phyloP scores from a whole-genome alignment of 495 filamentous ascomycete genomes.

The Xylaria palmicola region DNA sequence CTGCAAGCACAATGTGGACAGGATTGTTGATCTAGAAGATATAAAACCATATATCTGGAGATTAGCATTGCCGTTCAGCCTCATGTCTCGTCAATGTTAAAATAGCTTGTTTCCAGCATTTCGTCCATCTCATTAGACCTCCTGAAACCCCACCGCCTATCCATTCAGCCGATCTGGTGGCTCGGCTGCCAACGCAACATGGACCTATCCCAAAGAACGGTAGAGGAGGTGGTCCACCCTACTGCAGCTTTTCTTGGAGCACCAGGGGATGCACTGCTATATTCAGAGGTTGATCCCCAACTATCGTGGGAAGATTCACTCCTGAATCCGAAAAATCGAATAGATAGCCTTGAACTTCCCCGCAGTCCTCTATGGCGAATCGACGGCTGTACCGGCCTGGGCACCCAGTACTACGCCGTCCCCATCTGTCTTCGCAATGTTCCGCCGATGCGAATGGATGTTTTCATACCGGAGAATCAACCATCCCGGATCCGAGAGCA shows the following conservation, averaged over 20 bases:
- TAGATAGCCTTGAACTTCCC: slow-evolving; percentile 47
- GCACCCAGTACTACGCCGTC: slow-evolving; percentile 48
- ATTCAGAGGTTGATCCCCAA: background rate
- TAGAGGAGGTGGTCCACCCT: slow-evolving; percentile 49
- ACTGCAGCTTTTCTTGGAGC: slow-evolving; percentile 43
- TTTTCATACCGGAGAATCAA: slow-evolving; percentile 46
- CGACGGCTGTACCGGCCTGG: slow-evolving; percentile 49
- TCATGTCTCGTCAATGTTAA: background rate
- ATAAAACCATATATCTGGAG: too few relatives aligned
- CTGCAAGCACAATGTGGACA: background rate
- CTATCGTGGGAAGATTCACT: slow-evolving; percentile 38
- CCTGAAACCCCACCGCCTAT: slow-evolving; percentile 4
- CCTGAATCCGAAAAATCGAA: slow-evolving; percentile 51
- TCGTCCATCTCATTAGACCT: background rate
- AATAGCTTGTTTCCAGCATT: background rate
- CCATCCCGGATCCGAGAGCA: slow-evolving; percentile 38
- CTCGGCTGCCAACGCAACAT: slow-evolving; percentile 26
- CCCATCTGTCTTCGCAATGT: slow-evolving; percentile 40
- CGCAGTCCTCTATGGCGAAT: slow-evolving; percentile 43
- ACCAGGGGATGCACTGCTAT: background rate
- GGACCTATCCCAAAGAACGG: slow-evolving; percentile 42
- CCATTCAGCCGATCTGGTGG: slow-evolving; percentile 7
- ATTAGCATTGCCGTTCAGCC: background rate
- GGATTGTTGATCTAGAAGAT: background rate
- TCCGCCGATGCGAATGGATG: slow-evolving; percentile 49